Evolutionary conservation across 2,329 filamentous ascomycete genomes (phyloP).

Genomic region (Myriangium duriaei): DNA sequence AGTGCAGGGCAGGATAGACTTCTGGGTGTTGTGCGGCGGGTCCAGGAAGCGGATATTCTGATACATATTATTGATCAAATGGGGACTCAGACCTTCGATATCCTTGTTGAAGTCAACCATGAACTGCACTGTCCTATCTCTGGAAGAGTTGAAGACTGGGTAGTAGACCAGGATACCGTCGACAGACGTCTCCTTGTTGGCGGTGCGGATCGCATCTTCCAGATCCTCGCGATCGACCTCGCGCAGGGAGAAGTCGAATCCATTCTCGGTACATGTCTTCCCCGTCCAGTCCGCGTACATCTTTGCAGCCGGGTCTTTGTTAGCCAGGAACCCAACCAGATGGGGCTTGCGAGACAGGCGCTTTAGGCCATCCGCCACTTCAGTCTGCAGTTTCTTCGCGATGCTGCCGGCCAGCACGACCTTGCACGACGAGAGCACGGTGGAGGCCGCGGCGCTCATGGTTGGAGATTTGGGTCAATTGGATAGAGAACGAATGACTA

Average conservation of each 20-base stretch:
- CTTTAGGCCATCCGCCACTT: constrained; percentile 64
- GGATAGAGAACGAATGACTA: neutral
- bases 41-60: constrained; percentile 95
- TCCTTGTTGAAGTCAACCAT: constrained; percentile 84
- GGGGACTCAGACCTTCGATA: constrained; percentile 87
- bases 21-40: constrained; percentile 59
- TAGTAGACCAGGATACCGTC: constrained; percentile 97
- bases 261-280: constrained; percentile 91
- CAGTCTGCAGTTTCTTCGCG: constrained; percentile 64
- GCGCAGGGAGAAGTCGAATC: constrained; percentile 78
- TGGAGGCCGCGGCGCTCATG: constrained; percentile 6
- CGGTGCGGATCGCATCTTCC: constrained; percentile 75
- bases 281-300: constrained; percentile 97
- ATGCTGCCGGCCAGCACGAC: constrained; percentile 82
- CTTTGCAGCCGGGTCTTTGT: constrained; percentile 75
- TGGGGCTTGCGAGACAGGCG: constrained; percentile 62
- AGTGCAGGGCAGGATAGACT: constrained; percentile 90
- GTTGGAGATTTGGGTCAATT: neutral
- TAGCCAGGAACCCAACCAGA: constrained; percentile 84
- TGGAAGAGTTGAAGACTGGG: constrained; percentile 81
- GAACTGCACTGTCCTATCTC: constrained; percentile 94
- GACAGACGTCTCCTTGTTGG: constrained; percentile 64
- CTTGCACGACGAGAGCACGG: constrained; percentile 55
- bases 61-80: constrained; percentile 98
- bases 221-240: constrained; percentile 75